These are phyloP conservation scores for Cutaneotrichosporon cavernicola DNA, from an alignment of 1,284 basidiomycete species.

Conservation along the genomic window DNA sequence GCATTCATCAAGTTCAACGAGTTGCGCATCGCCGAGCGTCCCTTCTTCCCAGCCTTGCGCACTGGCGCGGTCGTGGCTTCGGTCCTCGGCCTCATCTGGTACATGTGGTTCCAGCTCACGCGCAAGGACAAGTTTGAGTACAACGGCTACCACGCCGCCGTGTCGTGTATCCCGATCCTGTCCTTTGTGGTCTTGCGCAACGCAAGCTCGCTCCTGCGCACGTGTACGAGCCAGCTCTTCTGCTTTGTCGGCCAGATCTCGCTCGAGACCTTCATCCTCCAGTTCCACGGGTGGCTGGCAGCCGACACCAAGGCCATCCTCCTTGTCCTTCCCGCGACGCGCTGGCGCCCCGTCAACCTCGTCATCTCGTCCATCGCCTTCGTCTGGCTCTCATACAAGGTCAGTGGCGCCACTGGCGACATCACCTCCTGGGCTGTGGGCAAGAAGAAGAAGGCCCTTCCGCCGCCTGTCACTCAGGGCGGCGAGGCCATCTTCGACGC, in stretches of 20 bases:
- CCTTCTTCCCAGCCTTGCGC: slow-evolving; percentile 62
- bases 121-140: slow-evolving; percentile 77
- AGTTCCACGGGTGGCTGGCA: slow-evolving; percentile 85
- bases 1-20: slow-evolving; percentile 74
- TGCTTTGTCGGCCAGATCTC: slow-evolving; percentile 78
- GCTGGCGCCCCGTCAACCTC: slow-evolving; percentile 71
- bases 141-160: slow-evolving; percentile 77
- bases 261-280: slow-evolving; percentile 81
- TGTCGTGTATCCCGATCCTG: slow-evolving; percentile 75
- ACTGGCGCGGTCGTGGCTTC: slow-evolving; percentile 59
- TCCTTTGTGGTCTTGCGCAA: slow-evolving; percentile 75
- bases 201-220: slow-evolving; percentile 67
- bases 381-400: slow-evolving; percentile 71
- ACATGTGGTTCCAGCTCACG: slow-evolving; percentile 73
- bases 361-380: slow-evolving; percentile 72
- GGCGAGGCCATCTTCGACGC: slow-evolving; percentile 5
- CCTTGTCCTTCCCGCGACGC: slow-evolving; percentile 70
- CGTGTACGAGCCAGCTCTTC: slow-evolving; percentile 67
- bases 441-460: slow-evolving; percentile 38
- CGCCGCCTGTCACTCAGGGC: slow-evolving; percentile 32
- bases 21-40: slow-evolving; percentile 66
- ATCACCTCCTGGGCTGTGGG: slow-evolving; percentile 70
- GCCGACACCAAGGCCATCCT: slow-evolving; percentile 82
- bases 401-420: slow-evolving; percentile 70
- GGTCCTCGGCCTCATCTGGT: slow-evolving; percentile 65